Evolutionary conservation across 371 early-diverging fungal genomes (phyloP).

Genomic region (Gilbertella persicaria): DNA sequence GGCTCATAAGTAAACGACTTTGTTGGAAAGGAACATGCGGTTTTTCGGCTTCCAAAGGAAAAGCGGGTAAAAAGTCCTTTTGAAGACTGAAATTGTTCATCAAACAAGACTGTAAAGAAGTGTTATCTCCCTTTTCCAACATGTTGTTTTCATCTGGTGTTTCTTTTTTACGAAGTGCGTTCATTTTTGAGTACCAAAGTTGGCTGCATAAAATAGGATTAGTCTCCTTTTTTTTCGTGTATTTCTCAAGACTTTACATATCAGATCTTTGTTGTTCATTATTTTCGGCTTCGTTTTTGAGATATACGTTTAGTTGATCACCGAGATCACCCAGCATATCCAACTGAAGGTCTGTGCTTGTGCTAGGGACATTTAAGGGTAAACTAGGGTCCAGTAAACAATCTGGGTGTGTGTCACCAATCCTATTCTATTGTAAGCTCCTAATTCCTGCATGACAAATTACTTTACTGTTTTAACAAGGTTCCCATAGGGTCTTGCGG

Average conservation of each 20-base stretch:
- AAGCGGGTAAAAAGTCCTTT: slow-evolving; percentile 59
- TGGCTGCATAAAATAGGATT: slow-evolving; percentile 8
- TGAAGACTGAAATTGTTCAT: slow-evolving; percentile 52
- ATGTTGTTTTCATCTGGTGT: slow-evolving; percentile 2
- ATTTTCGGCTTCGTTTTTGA: slow-evolving; percentile 54
- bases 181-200: slow-evolving; percentile 53
- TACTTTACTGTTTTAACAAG: slow-evolving; percentile 19
- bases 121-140: slow-evolving; percentile 18
- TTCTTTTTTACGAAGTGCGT: slow-evolving; percentile 39
- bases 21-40: slow-evolving; percentile 63
- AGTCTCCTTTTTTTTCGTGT: background rate
- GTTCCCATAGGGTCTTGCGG: slow-evolving; percentile 14
- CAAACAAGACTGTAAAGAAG: slow-evolving; percentile 30
- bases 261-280: slow-evolving; percentile 39
- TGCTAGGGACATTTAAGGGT: slow-evolving; percentile 52
- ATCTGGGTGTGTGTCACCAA: slow-evolving; percentile 66
- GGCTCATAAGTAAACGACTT: slow-evolving; percentile 70
- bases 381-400: slow-evolving; percentile 54
- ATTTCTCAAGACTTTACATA: slow-evolving; percentile 28
- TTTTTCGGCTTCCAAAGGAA: slow-evolving; percentile 57
- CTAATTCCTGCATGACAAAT: background rate
- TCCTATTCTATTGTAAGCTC: slow-evolving; percentile 23
- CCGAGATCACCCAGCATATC: slow-evolving; percentile 41
- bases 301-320: slow-evolving; percentile 52
- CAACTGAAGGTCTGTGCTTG: slow-evolving; percentile 32